Evolutionary conservation across 768 basidiomycete species (phyloP), one percentile per base, ranked within the genome.

Genomic region (Coprinopsis marcescibilis): DNA sequence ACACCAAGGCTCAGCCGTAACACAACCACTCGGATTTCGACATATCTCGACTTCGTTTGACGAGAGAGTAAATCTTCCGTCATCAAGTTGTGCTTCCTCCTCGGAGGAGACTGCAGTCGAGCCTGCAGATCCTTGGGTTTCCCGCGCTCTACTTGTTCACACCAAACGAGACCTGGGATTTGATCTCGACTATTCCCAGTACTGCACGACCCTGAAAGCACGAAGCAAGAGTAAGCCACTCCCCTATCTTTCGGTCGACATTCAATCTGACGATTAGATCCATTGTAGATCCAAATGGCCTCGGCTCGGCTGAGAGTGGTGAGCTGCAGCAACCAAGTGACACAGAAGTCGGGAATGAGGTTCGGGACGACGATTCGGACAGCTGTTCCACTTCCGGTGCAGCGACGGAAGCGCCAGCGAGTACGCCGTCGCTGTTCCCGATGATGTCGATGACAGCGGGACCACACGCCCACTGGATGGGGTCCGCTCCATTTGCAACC

Each of bases 251-350:
- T 14, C 36, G 4, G 44, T 24, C 10, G 13, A 23, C 29, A 6
- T 35, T 21, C 10, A 48, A 48, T 21, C 23, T 48, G 38, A 42
- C 38, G 38, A 20, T 23, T 5, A 40, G 8, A 40, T n/a, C n/a
- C n/a, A n/a, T n/a, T n/a, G n/a, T n/a, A n/a, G n/a, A n/a, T n/a
- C n/a, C n/a, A n/a, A n/a, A n/a, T n/a, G n/a, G n/a, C n/a, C 55
- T 47, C 54, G 45, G 3, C 26, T 49, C 35, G 35, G 50, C 33
- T 23, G 29, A 34, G 35, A 37, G 39, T 15, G 21, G 30, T 52
- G 50, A 10, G n/a, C n/a, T n/a, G n/a, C n/a, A n/a, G n/a, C n/a
- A n/a, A n/a, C n/a, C n/a, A n/a, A n/a, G n/a, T n/a, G n/a, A n/a
- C n/a, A n/a, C n/a, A n/a, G n/a, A n/a, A n/a, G n/a, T n/a, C n/a